Percentiles rank a stretch among this genome's conserved stretches.
Conservation (phyloP, 768 basidiomycete genomes). For the Thelephora ganbajun region DNA sequence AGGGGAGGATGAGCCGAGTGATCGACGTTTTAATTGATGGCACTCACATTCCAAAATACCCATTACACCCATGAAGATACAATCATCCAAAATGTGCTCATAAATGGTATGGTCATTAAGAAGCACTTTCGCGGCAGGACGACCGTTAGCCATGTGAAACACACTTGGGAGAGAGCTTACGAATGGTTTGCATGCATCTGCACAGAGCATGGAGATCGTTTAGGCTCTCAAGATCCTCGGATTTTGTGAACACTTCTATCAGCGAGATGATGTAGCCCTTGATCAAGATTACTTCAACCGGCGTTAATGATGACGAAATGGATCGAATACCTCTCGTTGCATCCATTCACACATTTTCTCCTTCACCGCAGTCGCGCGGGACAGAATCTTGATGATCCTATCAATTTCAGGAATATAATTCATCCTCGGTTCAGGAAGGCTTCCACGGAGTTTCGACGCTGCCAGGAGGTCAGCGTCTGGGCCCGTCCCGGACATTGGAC, state of each 20-base stretch:
- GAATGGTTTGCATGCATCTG: constrained; percentile 85
- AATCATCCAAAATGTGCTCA: constrained; percentile 89
- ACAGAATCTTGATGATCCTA: constrained; percentile 57
- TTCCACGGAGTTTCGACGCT: constrained; percentile 51
- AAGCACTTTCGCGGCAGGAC: constrained; percentile 44
- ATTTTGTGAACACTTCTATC: constrained; percentile 71
- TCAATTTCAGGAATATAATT: constrained; percentile 75
- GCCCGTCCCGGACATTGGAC: constrained; percentile 42
- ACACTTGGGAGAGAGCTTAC: constrained; percentile 31
- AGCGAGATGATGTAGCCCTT: constrained; percentile 83
- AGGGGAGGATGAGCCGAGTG: background rate
- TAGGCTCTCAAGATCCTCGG: constrained; percentile 87
- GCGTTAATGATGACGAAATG: background rate
- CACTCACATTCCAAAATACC: constrained; percentile 92
- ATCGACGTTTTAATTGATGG: no score
- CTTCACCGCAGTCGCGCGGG: constrained; percentile 57
- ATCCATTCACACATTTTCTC: constrained; percentile 87
- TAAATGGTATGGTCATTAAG: constrained; percentile 91
- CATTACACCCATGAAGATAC: constrained; percentile 82
- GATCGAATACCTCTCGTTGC: constrained; percentile 56
- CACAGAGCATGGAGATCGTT: constrained; percentile 85
- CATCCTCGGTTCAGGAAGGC: constrained; percentile 62
- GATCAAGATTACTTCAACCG: constrained; percentile 3
- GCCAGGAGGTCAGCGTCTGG: constrained; percentile 36
- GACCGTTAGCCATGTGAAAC: background rate